phyloP scores from a whole-genome alignment of 2,329 filamentous ascomycete genomes.

The Fusarium sp. region DNA sequence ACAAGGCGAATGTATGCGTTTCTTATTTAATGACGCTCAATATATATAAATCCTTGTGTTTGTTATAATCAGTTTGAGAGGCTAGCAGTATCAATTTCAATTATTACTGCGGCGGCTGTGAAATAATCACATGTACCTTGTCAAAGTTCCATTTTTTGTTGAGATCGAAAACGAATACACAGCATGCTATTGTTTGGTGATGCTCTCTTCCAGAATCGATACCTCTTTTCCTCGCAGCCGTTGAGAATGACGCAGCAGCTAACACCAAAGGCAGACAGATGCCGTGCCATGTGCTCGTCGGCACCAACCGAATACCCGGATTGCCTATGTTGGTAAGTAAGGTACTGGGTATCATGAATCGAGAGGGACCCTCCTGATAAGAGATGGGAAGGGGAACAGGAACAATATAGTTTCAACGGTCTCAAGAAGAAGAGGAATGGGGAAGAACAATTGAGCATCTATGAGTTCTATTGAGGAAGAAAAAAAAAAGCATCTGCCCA shows the following conservation, averaged over 20 bases:
- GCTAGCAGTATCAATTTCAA: background rate
- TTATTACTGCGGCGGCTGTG: background rate
- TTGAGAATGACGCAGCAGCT: slow-evolving; percentile 28
- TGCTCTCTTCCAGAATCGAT: background rate
- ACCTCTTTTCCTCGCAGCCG: background rate
- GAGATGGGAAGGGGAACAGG: background rate
- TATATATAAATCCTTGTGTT: background rate
- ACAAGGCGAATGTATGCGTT: background rate
- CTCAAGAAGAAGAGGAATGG: background rate
- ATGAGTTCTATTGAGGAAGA: background rate
- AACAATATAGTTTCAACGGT: slow-evolving; percentile 10
- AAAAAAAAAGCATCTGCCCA: background rate
- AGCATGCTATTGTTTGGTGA: background rate
- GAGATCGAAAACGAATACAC: background rate
- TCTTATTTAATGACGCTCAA: background rate
- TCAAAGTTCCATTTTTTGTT: background rate
- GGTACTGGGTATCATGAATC: slow-evolving; percentile 11
- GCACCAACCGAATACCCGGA: slow-evolving; percentile 23
- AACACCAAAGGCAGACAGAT: background rate
- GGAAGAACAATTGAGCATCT: background rate
- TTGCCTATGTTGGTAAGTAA: slow-evolving; percentile 14
- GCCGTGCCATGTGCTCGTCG: slow-evolving; percentile 22
- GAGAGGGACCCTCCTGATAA: background rate
- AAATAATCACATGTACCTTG: background rate
- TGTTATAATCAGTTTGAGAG: background rate